phyloP scores from a whole-genome alignment of 768 basidiomycete species.

The Brasilioporus rufonigricans region DNA sequence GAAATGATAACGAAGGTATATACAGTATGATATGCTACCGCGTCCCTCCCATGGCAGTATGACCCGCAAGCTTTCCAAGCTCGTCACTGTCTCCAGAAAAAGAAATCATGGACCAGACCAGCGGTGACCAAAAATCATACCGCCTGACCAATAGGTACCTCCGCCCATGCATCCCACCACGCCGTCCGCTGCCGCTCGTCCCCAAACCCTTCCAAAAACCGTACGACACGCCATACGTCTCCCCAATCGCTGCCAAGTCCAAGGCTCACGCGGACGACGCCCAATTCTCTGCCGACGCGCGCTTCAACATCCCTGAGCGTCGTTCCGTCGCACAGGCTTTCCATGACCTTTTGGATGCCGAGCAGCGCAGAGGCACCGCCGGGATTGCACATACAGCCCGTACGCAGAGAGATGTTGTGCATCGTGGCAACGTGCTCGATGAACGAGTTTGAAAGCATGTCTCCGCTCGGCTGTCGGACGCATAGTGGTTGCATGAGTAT shows the following conservation, averaged over 20 bases:
- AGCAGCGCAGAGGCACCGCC: slow-evolving; percentile 76
- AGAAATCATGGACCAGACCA: too few relatives aligned
- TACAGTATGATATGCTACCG: too few relatives aligned
- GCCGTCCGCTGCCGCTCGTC: slow-evolving; percentile 34
- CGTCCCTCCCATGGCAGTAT: too few relatives aligned
- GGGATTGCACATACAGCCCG: slow-evolving; percentile 88
- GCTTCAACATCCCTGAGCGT: slow-evolving; percentile 62
- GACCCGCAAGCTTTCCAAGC: too few relatives aligned
- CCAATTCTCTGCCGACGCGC: slow-evolving; percentile 63
- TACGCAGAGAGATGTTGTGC: slow-evolving; percentile 70
- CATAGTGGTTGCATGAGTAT: neutral
- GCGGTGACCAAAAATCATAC: slow-evolving; percentile 17
- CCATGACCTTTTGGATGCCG: slow-evolving; percentile 65
- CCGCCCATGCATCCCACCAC: slow-evolving; percentile 43
- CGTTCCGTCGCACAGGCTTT: slow-evolving; percentile 53
- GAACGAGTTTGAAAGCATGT: slow-evolving; percentile 69
- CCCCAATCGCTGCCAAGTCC: slow-evolving; percentile 78
- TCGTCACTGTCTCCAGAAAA: too few relatives aligned
- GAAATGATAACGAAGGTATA: too few relatives aligned
- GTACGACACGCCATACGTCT: slow-evolving; percentile 62
- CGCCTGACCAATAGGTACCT: slow-evolving; percentile 34
- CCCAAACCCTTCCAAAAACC: slow-evolving; percentile 47
- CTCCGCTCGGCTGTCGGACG: slow-evolving; percentile 52
- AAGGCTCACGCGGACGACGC: slow-evolving; percentile 73
- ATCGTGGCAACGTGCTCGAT: slow-evolving; percentile 66